Base-by-base conservation (phyloP, 768 basidiomycete genomes). In the Rubroboletus pulcherrimus region DNA sequence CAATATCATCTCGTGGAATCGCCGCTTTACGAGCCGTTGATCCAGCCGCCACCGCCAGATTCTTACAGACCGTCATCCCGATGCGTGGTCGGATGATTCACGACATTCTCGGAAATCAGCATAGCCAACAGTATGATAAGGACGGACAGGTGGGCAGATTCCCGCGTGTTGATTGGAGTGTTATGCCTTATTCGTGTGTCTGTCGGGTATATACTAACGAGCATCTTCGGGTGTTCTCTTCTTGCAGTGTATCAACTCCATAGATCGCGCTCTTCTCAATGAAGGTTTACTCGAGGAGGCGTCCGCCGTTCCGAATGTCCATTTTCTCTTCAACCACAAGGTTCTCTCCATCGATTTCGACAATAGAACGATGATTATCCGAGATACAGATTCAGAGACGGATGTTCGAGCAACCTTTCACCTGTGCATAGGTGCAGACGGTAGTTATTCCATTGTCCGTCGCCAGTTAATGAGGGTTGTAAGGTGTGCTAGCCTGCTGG, bases 41-140 rank as follows among this genome's bases (percentile, higher is more conserved):
- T 74, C 77, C 84, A 40, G 80, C 76, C 37, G 75, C 84, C 59
- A 83, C 89, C 26, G 78, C 83, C 51, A 78, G 84, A 57, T 88
- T 95, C 66, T 72, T 96, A 63, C 75, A 85, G 62, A 78, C 83
- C 31, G 87, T 86, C 39, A 94, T 98, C 73, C 94, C 94, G 62
- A 95, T 98, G 93, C 84, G 81, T 63, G 95, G 93, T 42, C 82
- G 96, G 49, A 96, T 98, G 93, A 92, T 98, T 60, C 96, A 98
- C 75, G 83, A 85, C 65, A 66, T 70, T 57, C 75, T 82, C 62
- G 89, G 91, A 55, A 80, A 80, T 62, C 77, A 82, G 60, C 83
- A 91, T 65, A 93, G 92, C 63, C 93, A 96, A 75, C 73, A 77
- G 49, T 97, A 97, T 73, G 95, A 96, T 73, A 85, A 81, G 67